Conservation (phyloP, 2,329 filamentous ascomycete genomes). For the Leptographium radiaticola region DNA sequence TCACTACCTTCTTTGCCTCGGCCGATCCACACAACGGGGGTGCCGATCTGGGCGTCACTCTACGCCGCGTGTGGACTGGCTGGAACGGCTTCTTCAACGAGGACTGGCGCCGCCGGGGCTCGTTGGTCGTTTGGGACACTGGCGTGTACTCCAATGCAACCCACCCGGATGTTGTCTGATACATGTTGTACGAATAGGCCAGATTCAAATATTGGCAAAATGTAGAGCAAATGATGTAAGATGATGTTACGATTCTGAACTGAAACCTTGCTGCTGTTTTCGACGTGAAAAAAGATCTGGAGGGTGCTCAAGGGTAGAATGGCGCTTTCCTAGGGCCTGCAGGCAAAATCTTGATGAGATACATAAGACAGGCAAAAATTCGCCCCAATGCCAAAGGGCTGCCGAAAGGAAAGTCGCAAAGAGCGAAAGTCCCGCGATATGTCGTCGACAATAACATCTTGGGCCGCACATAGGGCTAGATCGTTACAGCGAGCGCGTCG, state of each 20-base stretch:
- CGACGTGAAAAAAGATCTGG: no score
- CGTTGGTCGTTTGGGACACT: constrained; percentile 48
- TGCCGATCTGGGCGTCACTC: constrained; percentile 25
- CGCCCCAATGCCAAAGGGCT: no score
- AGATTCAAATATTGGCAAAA: background rate
- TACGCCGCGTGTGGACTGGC: constrained; percentile 38
- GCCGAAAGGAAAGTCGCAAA: no score
- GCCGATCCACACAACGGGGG: constrained; percentile 16
- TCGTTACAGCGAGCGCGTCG: no score
- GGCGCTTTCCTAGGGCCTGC: no score
- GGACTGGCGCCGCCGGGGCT: constrained; percentile 42
- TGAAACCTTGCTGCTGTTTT: no score
- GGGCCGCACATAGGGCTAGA: no score
- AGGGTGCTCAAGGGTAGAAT: no score
- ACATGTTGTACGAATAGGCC: background rate
- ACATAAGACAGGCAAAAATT: no score
- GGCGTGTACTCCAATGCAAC: constrained; percentile 18
- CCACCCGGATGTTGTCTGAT: constrained; percentile 7
- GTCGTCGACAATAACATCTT: no score
- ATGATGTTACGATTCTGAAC: background rate
- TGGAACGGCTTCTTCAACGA: constrained; percentile 52
- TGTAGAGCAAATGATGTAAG: background rate
- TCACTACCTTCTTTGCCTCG: constrained; percentile 28
- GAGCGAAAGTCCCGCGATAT: no score
- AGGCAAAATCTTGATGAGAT: no score